A percentile compares a stretch with the other conserved stretches of the same genome.
Evolutionary conservation across 192 early-diverging fungal species (phyloP).

Genomic region (Paraglomus occultum): DNA sequence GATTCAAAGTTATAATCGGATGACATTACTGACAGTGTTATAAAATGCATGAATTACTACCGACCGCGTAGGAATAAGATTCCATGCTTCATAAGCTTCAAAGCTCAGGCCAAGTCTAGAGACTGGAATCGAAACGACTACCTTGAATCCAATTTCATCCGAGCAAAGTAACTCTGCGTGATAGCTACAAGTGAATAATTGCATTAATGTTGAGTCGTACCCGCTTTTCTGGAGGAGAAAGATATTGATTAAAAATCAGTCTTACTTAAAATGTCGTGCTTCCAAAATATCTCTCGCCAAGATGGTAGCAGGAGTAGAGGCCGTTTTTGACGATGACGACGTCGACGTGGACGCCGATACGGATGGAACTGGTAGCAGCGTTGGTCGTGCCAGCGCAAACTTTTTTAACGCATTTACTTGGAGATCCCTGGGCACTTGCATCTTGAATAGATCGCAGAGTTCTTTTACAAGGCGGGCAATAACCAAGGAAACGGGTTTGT

Average conservation of each 20-base stretch:
- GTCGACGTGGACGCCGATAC: neutral
- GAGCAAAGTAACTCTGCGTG: slow-evolving; percentile 30
- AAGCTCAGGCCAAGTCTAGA: slow-evolving; percentile 28
- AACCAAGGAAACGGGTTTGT: slow-evolving; percentile 25
- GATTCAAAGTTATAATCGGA: neutral
- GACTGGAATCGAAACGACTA: slow-evolving; percentile 28
- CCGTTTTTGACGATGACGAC: neutral
- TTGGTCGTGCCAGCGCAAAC: neutral
- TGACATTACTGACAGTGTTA: neutral
- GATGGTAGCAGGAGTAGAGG: neutral
- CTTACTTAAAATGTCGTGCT: slow-evolving; percentile 21
- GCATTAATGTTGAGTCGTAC: neutral
- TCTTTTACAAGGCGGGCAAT: slow-evolving; percentile 14
- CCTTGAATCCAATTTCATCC: slow-evolving; percentile 30
- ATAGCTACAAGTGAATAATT: slow-evolving; percentile 11
- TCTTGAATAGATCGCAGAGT: slow-evolving; percentile 23
- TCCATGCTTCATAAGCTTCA: slow-evolving; percentile 33
- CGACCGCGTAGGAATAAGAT: slow-evolving; percentile 27
- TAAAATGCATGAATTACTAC: neutral
- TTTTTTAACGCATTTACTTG: slow-evolving; percentile 10
- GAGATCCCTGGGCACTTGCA: slow-evolving; percentile 20
- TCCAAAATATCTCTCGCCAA: slow-evolving; percentile 19
- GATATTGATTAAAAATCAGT: neutral
- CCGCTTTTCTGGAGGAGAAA: neutral
- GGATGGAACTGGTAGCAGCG: neutral